phyloP scores from a whole-genome alignment of 2,329 filamentous ascomycete species.

The Diaporthe eres region DNA sequence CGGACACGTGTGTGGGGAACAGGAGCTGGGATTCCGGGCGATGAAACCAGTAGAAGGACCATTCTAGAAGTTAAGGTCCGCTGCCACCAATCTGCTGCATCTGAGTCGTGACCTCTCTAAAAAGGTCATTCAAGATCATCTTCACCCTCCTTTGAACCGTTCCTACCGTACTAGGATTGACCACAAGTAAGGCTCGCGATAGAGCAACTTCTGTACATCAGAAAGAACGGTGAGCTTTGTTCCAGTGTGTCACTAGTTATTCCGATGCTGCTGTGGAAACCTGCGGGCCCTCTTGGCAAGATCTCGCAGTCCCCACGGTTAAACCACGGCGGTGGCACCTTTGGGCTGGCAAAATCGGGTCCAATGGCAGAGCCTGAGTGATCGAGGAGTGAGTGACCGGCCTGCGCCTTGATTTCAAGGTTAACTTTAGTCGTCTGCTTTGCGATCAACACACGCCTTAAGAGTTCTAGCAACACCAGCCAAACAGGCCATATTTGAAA shows the following conservation, averaged over 20 bases:
- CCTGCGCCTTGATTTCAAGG: background rate
- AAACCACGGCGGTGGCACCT: background rate
- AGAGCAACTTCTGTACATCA: background rate
- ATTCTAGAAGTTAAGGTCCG: slow-evolving; percentile 17
- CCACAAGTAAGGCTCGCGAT: background rate
- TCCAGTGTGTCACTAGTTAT: background rate
- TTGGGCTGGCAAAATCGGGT: background rate
- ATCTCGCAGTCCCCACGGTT: background rate
- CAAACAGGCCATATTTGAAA: background rate
- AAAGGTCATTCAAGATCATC: too few relatives aligned
- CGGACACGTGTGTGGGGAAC: background rate
- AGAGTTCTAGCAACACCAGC: background rate
- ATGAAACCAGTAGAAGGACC: slow-evolving; percentile 1
- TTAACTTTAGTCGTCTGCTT: background rate
- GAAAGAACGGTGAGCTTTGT: background rate
- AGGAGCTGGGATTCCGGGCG: background rate
- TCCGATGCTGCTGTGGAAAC: background rate
- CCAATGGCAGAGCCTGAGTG: background rate
- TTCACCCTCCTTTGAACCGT: too few relatives aligned
- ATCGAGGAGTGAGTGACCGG: background rate
- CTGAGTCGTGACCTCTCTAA: background rate
- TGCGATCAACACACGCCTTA: background rate
- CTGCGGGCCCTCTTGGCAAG: slow-evolving; percentile 1
- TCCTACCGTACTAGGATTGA: background rate
- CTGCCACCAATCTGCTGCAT: background rate